Evolutionary conservation across 1,284 basidiomycete genomes (phyloP).

Genomic region (Trichosporon sp.): DNA sequence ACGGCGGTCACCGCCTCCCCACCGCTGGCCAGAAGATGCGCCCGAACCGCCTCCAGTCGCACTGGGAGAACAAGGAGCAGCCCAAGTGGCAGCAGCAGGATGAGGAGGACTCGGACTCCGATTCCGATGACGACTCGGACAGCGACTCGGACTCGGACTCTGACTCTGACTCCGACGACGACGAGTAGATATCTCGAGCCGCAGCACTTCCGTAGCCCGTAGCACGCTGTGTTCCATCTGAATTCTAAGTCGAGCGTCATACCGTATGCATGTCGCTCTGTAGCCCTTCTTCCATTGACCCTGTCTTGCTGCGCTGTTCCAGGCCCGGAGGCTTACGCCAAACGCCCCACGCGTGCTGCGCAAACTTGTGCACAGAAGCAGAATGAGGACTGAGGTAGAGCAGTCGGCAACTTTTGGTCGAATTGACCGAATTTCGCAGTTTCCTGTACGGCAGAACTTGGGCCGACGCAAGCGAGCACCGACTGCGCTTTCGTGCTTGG

Average conservation of each 20-base stretch:
- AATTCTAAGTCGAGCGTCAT: background rate
- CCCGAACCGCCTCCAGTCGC: background rate
- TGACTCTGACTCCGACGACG: conserved; percentile 4
- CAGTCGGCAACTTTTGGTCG: background rate
- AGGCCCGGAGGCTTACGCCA: too few relatives aligned
- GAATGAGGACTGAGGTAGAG: too few relatives aligned
- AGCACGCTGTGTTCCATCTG: background rate
- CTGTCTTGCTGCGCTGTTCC: background rate
- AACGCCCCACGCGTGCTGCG: too few relatives aligned
- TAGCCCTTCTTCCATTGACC: background rate
- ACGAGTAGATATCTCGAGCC: background rate
- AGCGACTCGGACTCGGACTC: background rate
- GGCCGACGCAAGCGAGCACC: too few relatives aligned
- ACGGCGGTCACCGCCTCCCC: background rate
- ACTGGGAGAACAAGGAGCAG: background rate
- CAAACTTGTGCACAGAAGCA: too few relatives aligned
- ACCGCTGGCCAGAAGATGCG: background rate
- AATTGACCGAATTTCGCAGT: background rate
- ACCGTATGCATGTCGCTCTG: background rate
- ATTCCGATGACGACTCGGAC: background rate
- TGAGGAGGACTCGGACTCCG: background rate
- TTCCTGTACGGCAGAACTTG: background rate
- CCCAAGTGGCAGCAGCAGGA: background rate
- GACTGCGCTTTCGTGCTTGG: background rate
- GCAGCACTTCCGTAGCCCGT: background rate